Base-by-base conservation (phyloP, 2,329 filamentous ascomycete species). In the Leptographium flavum region DNA sequence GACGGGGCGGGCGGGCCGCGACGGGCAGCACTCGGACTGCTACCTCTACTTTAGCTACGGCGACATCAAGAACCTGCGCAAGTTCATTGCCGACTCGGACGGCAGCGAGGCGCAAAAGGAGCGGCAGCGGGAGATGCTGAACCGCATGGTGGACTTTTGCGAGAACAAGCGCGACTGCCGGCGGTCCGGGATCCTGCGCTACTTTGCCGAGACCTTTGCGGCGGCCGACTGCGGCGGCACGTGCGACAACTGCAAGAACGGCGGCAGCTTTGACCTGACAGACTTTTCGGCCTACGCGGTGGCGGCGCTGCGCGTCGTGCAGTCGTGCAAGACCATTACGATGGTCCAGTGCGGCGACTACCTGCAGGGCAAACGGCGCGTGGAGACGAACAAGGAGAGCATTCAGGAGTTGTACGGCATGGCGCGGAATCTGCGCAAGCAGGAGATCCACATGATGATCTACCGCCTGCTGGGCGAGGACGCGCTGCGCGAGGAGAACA, bases 1-100 rank as follows among this genome's bases (percentile, higher is more conserved):
- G 61, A 98, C 92, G 38, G 92, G 92, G 1, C 83, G 92, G 55
- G 92, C 93, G 47, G 92, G 92, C 7, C 78, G 92, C 59, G 92
- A 98, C 60, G 90, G 90, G 9, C 79, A 86, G 53, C 74, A 73
- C 19, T 95, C 92, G 7, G 81, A 83, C 47, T 98, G 92, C 64
- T 92, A 88, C 59, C 73, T 98, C 14, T 96, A 82, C 62, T 98
- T 92, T 56, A 77, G 78, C 38, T 94, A 86, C 56, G 73, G 68
- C 48, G 92, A 98, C 59, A 79, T 83, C 43, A 74, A 70, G 41
- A 73, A 76, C 44, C 68, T 94, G 23, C 81, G 79, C 54, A 79
- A 77, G 49, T 83, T 96, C 76, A 94, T 98, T 50, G 70, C 82
- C 27, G 75, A 85, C n/a, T 77, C 83, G 15, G 83, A 92, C 5